phyloP scores from a whole-genome alignment of 2,329 filamentous ascomycete species.

The Hypoxylon sp. region DNA sequence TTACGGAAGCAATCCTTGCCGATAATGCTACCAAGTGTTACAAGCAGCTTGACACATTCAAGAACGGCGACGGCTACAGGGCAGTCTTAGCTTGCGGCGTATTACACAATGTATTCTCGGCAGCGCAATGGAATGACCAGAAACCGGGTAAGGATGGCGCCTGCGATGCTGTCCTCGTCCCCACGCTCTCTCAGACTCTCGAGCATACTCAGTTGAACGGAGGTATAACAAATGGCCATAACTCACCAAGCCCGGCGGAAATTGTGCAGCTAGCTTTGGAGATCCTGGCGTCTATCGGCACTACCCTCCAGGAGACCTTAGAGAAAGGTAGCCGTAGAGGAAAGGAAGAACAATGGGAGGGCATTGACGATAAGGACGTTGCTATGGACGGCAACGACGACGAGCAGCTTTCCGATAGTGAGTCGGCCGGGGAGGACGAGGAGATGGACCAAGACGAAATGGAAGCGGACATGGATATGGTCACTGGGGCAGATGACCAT shows the following conservation, averaged over 20 bases:
- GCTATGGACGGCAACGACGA: conserved; percentile 57
- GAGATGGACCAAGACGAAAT: conserved; percentile 70
- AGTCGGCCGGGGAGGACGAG: conserved; percentile 58
- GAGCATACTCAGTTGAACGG: conserved; percentile 52
- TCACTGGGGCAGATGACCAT: conserved; percentile 64
- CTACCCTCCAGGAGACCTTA: conserved; percentile 66
- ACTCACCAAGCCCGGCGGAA: conserved; percentile 59
- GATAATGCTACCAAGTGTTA: conserved; percentile 63
- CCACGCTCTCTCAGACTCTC: conserved; percentile 59
- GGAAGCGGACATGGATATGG: conserved; percentile 74
- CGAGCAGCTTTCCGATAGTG: conserved; percentile 56
- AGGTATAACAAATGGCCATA: conserved; percentile 52
- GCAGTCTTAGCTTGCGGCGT: conserved; percentile 71
- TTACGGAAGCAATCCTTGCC: conserved; percentile 67
- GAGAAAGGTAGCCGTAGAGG: conserved; percentile 56
- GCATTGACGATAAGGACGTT: conserved; percentile 54
- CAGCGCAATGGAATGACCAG: conserved; percentile 66
- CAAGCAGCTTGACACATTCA: conserved; percentile 63
- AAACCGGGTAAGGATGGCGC: conserved; percentile 62
- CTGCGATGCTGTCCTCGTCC: conserved; percentile 65
- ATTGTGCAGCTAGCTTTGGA: conserved; percentile 70
- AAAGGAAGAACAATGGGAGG: conserved; percentile 57
- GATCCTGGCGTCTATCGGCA: conserved; percentile 74
- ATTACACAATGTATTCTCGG: conserved; percentile 72
- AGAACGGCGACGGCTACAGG: conserved; percentile 61